Evolutionary conservation across 108 stramenopile genomes (phyloP), one percentile per base, ranked within the genome.

Genomic region (Thalassiosira profunda): DNA sequence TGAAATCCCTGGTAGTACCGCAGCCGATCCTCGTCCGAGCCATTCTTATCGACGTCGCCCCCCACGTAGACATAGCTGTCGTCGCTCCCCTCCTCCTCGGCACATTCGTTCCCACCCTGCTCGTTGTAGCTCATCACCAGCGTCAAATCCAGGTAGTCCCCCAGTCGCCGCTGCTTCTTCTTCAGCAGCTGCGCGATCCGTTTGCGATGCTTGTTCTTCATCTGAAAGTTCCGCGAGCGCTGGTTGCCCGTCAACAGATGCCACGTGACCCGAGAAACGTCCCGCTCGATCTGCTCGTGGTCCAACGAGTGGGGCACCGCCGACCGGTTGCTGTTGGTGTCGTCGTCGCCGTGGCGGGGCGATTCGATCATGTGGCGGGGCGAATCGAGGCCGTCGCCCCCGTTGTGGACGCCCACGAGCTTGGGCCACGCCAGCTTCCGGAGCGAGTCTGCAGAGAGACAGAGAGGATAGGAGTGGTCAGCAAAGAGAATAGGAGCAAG

Each of bases 1-100:
- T 94, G 93, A 77, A 85, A 94, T 18, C 93, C 93, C 55, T 94
- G 93, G 75, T 91, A 94, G 68, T 94, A 94, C 38, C 88, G 62
- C 55, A 94, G 55, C 52, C 61, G 43, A 21, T 76, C 56, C 18
- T 46, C 60, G 20, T 67, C 58, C n/a, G n/a, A n/a, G n/a, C n/a
- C n/a, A n/a, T n/a, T n/a, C 49, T 51, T 24, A 8, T 47, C 62
- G 10, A 23, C 38, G 21, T 20, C 46, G 15, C 46, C 57, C 5
- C 57, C 47, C n/a, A 28, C 3, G 1, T 46, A 63, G 36, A 53
- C 31, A 58, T 84, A 86, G 24, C 84, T 83, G 11, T 53, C 46
- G 4, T 28, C 42, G 10, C 45, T 11, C 23, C 70, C 36, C 52
- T n/a, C 31, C 47, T 60, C 48, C 17, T 26, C 71, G n/a, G 47